Conservation (phyloP, 1,284 basidiomycete genomes). For the Meira miltonrushii region DNA sequence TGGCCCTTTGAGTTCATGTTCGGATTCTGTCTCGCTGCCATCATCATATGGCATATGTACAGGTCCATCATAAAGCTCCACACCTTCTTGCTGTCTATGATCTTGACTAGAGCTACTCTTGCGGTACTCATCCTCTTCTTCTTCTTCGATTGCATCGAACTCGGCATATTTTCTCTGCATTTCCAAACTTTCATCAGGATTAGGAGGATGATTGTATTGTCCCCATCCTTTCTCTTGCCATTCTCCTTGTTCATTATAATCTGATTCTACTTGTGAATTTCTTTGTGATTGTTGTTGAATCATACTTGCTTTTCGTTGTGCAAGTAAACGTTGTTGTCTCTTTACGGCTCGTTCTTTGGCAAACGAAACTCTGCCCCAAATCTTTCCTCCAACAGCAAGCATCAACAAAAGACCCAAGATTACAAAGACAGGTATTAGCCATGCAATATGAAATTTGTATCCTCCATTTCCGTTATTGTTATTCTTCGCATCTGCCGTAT, state of each 20-base stretch:
- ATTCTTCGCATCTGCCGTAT: neutral
- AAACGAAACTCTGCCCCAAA: constrained; percentile 35
- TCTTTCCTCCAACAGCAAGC: constrained; percentile 30
- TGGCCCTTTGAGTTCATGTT: constrained; percentile 4
- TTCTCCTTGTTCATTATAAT: neutral
- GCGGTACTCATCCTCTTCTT: neutral
- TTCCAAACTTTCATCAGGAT: constrained; percentile 3
- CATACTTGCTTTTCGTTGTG: constrained; percentile 11
- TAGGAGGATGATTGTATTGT: neutral
- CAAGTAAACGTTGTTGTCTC: constrained; percentile 9
- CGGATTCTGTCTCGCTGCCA: neutral
- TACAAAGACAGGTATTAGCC: constrained; percentile 33
- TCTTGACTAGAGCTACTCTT: neutral
- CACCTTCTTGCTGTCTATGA: neutral
- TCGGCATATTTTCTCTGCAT: constrained; percentile 12
- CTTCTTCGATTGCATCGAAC: constrained; percentile 8
- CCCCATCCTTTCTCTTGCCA: constrained; percentile 4
- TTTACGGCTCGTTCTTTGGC: constrained; percentile 20
- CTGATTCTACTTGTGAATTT: no score
- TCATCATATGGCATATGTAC: neutral
- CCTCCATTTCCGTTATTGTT: constrained; percentile 3
- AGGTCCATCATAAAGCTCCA: neutral
- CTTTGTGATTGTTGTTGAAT: no score
- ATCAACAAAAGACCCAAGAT: constrained; percentile 31
- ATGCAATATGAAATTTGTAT: constrained; percentile 27